These are phyloP conservation scores for Fraxinus albicans DNA, from an alignment of 305 asterid species.

Conservation along the genomic window DNA sequence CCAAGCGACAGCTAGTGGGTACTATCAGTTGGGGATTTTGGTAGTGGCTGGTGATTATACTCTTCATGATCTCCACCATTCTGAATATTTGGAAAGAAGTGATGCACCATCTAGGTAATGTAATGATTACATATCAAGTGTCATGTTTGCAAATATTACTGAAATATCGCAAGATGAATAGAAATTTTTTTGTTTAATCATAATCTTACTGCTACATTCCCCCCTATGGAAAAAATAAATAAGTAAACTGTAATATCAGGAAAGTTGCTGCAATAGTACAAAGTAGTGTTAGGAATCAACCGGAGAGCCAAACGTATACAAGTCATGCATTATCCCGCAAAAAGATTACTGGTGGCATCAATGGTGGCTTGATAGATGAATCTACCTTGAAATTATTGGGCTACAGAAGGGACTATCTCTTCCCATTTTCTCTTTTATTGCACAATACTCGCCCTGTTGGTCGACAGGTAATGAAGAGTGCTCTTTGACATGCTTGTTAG, in stretches of 20 bases:
- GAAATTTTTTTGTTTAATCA: conserved; percentile 3
- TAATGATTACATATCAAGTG: conserved; percentile 19
- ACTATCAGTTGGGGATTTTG: conserved; percentile 85
- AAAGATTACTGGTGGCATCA: conserved; percentile 75
- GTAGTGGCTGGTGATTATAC: conserved; percentile 73
- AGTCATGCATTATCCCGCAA: conserved; percentile 64
- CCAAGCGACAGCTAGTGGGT: conserved; percentile 92
- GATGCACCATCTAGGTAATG: conserved; percentile 68
- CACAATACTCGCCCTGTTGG: conserved; percentile 89
- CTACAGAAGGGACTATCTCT: conserved; percentile 63
- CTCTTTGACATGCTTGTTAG: conserved; percentile 24
- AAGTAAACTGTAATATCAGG: conserved; percentile 40
- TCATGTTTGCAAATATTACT: conserved; percentile 10
- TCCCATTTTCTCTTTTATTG: conserved; percentile 79
- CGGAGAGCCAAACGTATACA: conserved; percentile 47
- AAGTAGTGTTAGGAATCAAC: conserved; percentile 48
- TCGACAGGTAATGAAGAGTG: conserved; percentile 62
- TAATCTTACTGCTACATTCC: conserved; percentile 10
- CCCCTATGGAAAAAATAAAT: neutral
- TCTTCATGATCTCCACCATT: conserved; percentile 59
- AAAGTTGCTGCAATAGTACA: conserved; percentile 38
- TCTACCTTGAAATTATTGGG: conserved; percentile 63
- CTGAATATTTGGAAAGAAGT: conserved; percentile 49
- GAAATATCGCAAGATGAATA: neutral
- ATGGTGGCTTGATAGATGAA: conserved; percentile 84